Percentiles rank a stretch among this genome's conserved stretches.
Conservation (phyloP, 257 asterid species). For the Solanum gandarillasii region DNA sequence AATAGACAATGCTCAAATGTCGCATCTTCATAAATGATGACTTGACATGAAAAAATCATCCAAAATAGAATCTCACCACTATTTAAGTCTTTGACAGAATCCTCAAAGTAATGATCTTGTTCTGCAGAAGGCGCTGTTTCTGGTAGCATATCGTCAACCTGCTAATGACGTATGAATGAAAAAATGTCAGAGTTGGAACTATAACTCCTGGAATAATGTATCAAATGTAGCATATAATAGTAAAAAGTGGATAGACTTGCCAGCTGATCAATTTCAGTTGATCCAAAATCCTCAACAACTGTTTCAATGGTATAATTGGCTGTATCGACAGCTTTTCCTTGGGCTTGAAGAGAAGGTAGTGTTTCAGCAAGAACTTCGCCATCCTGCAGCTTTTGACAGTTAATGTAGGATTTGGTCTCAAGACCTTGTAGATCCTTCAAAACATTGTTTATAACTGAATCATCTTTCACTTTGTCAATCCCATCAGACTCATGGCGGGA, state of each 20-base stretch:
- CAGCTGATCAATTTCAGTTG: constrained; percentile 5
- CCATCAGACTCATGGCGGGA: background rate
- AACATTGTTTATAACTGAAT: background rate
- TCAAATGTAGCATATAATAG: background rate
- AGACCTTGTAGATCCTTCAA: background rate
- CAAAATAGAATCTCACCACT: constrained; percentile 21
- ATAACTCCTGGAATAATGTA: background rate
- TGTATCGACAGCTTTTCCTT: background rate
- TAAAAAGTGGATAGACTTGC: background rate
- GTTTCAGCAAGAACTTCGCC: background rate
- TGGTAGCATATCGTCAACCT: constrained; percentile 12
- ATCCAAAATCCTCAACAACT: background rate
- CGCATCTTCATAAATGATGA: background rate
- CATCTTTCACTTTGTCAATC: background rate
- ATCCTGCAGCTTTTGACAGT: constrained; percentile 13
- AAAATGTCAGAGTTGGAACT: background rate
- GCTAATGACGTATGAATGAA: background rate
- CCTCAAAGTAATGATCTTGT: constrained; percentile 14
- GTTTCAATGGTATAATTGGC: background rate
- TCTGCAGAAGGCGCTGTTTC: constrained; percentile 2
- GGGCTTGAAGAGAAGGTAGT: constrained; percentile 4
- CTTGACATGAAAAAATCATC: background rate
- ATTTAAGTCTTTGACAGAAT: constrained; percentile 13
- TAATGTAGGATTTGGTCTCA: background rate
- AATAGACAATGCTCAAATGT: background rate